Base-by-base conservation (phyloP, 257 asterid species). In the Solanum chaucha region DNA sequence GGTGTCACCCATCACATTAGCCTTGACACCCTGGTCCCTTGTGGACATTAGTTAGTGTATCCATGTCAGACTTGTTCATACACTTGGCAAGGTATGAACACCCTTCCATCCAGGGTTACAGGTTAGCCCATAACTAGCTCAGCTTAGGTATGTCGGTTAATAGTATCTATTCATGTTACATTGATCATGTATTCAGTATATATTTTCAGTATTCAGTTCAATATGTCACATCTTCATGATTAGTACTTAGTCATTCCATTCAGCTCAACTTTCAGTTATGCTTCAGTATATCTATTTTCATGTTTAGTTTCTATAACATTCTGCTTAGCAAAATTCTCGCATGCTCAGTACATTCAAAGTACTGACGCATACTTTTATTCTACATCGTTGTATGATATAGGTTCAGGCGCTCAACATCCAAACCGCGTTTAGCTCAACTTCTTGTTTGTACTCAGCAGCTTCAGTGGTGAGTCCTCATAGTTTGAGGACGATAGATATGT, bases 391-490 rank as follows among this genome's bases (percentile, higher is more conserved):
- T 51, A 5, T 5, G 61, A 51, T 51, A 6, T 51, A 51, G 22
- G 22, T 51, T 51, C 22, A 51, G 22, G 22, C 1, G 3, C 22
- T 51, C 22, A 51, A 1, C 61, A 51, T 51, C 9, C 9, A 51
- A 2, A 51, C 22, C 4, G 8, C 1, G 1, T 15, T 51, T 51
- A 51, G 22, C 61, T 51, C 9, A 0, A 51, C 61, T 51, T 51
- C 8, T 0, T 2, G 1, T 15, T 17, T 6, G 0, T 51, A 51
- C 61, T 51, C 1, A 51, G 4, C 61, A 15, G 0, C 1, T 51
- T 17, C 9, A 5, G 61, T 51, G 4, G 61, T 51, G 9, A 15
- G 61, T 15, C 22, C 8, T 51, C 61, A 51, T 51, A 51, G 4
- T 51, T 51, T 0, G 22, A 51, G 61, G 61, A 51, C 9, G 22